Conservation (phyloP, 2,329 filamentous ascomycete genomes). For the Conoideocrella luteorostrata region DNA sequence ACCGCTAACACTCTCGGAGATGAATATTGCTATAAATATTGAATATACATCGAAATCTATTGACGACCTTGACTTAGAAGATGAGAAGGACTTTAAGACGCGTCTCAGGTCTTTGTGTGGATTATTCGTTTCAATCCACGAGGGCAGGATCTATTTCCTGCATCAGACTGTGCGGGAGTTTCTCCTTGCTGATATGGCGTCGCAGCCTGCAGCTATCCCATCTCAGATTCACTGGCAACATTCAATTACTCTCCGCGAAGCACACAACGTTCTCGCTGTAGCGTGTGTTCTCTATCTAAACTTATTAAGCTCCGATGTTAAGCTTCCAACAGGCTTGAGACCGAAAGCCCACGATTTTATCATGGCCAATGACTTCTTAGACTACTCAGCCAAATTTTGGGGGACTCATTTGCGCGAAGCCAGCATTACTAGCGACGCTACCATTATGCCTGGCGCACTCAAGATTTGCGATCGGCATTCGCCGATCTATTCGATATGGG, state of each 20-base stretch:
- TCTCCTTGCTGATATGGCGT: slow-evolving; percentile 15
- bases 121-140: slow-evolving; percentile 21
- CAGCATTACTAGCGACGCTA: too few species aligned
- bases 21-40: background rate
- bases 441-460: too few species aligned
- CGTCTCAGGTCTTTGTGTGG: slow-evolving; percentile 19
- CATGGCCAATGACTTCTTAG: too few species aligned
- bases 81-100: slow-evolving; percentile 11
- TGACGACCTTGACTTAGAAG: background rate
- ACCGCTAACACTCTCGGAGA: background rate
- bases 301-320: background rate
- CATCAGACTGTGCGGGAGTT: slow-evolving; percentile 27
- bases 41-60: background rate
- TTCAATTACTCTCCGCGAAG: background rate
- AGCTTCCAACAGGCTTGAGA: background rate
- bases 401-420: too few species aligned
- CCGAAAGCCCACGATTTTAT: too few species aligned
- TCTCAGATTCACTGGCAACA: background rate
- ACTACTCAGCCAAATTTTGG: too few species aligned
- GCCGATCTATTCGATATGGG: too few species aligned
- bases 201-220: slow-evolving; percentile 4
- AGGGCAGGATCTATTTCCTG: too few species aligned
- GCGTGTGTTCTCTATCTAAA: background rate
- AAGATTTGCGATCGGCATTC: too few species aligned
- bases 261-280: background rate